Conservation (phyloP, 352 stramenopile species). For the Globisporangium orthogonon region DNA sequence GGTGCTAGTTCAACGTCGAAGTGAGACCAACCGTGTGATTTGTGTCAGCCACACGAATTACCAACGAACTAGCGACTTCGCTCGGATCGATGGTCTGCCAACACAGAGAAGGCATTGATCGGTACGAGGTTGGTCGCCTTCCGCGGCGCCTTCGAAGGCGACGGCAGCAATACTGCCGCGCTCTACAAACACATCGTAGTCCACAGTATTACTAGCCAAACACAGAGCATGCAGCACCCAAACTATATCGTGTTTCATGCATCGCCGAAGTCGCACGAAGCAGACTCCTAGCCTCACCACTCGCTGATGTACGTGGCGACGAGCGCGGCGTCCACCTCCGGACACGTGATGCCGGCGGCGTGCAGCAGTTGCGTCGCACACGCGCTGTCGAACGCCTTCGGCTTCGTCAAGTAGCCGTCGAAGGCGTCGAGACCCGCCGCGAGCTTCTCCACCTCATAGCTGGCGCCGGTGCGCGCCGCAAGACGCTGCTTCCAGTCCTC, state of each 20-base stretch:
- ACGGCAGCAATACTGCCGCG: no score
- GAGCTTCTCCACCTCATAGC: conserved; percentile 48
- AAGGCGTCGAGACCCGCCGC: conserved; percentile 55
- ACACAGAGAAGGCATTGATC: no score
- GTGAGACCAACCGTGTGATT: no score
- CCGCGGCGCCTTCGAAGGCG: no score
- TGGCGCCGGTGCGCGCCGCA: conserved; percentile 9
- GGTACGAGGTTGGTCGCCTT: no score
- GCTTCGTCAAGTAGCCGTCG: conserved; percentile 53
- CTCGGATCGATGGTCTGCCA: no score
- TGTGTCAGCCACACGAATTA: no score
- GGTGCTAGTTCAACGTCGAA: neutral
- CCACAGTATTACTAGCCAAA: no score
- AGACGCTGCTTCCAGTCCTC: conserved; percentile 32
- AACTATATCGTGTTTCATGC: neutral
- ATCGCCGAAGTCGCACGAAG: no score
- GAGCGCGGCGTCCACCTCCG: conserved; percentile 29
- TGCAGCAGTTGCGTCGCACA: conserved; percentile 40
- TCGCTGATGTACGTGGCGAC: conserved; percentile 33
- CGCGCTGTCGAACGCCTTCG: conserved; percentile 57
- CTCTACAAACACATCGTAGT: no score
- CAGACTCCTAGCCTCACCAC: conserved; percentile 17
- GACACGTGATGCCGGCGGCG: conserved; percentile 30
- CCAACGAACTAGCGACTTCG: no score
- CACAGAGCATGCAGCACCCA: no score